Base-by-base conservation (phyloP, 345 rosid species). In the Acer campestre region DNA sequence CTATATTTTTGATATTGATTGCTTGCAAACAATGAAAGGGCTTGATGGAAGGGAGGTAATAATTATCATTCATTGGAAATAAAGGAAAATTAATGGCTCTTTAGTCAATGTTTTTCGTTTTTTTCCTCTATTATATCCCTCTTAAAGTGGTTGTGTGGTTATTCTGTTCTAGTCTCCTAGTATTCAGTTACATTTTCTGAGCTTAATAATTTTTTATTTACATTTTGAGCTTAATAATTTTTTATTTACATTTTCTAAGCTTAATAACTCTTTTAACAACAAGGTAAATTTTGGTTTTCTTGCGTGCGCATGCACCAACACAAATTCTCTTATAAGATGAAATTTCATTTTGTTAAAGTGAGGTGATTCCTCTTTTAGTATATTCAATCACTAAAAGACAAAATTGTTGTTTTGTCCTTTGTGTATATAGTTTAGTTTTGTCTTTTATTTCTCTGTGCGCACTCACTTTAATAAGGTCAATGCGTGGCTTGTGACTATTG, bases 21-120 rank as follows among this genome's bases (percentile, higher is more conserved):
- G 99, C 86, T 78, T 88, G 85, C 99, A 94, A 77, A 96, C 99
- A 48, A 96, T 96, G 94, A 88, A 75, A 71, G 94, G 98, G 35
- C 87, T 90, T 71, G 95, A 82, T 48, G 98, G 98, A 81, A 86
- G 98, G 86, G 97, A 86, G 98, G 98, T 92, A 84, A 35, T 13
- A 22, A 22, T 20, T 59, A 20, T 2, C 13, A 1, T 20, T 59
- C 27, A 59, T 59, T 6, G 17, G n/a, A 53, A 53, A 53, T 18
- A 53, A 16, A 16, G 58, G 58, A 53, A 53, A 53, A 53, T 53
- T 53, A 53, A 53, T 6, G 58, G n/a, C 58, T 53, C 44, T 5
- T 3, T 49, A 51, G 35, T 22, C 3, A 17, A 18, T 71, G 44
- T 4, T 56, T 56, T 61, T 14, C 11, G 35, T 8, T 27, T 11